Percentiles rank a stretch among this genome's conserved stretches.
Evolutionary conservation across 345 rosid species (phyloP).

Genomic region (Firmiana major): DNA sequence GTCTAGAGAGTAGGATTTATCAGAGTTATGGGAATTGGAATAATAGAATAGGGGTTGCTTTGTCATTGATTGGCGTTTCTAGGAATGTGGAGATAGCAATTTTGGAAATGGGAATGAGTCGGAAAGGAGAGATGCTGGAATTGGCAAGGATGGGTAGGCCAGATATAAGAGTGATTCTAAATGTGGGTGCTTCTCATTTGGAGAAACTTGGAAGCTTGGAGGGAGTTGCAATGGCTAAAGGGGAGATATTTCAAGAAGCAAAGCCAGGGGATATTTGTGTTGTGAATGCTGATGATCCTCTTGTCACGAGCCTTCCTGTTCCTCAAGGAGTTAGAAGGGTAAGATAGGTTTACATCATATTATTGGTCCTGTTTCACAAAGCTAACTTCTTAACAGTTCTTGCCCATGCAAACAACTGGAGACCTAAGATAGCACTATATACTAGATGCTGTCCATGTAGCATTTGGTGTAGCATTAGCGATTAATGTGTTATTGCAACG

Average conservation of each 20-base stretch:
- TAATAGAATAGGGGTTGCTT: constrained; percentile 29
- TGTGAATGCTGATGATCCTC: constrained; percentile 33
- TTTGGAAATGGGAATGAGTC: background rate
- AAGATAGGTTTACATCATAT: background rate
- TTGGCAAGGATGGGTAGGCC: constrained; percentile 30
- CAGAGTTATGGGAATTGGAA: constrained; percentile 32
- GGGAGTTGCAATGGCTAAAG: constrained; percentile 27
- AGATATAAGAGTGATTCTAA: constrained; percentile 20
- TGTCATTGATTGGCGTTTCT: background rate
- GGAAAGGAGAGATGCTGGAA: constrained; percentile 36
- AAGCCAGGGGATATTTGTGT: constrained; percentile 20
- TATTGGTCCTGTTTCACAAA: background rate
- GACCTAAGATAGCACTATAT: background rate
- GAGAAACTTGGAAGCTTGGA: constrained; percentile 13
- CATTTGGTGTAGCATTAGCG: background rate
- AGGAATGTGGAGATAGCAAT: no score
- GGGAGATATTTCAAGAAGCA: constrained; percentile 27
- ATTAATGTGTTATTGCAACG: background rate
- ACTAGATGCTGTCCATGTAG: background rate
- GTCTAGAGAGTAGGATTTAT: constrained; percentile 15
- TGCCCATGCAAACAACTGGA: background rate
- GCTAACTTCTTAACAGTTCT: background rate
- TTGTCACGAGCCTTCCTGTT: constrained; percentile 21
- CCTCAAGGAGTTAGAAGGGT: constrained; percentile 28
- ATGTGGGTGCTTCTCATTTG: constrained; percentile 32